phyloP scores from a whole-genome alignment of 805 yeast genomes.

The Pichia thaimueangensis region DNA sequence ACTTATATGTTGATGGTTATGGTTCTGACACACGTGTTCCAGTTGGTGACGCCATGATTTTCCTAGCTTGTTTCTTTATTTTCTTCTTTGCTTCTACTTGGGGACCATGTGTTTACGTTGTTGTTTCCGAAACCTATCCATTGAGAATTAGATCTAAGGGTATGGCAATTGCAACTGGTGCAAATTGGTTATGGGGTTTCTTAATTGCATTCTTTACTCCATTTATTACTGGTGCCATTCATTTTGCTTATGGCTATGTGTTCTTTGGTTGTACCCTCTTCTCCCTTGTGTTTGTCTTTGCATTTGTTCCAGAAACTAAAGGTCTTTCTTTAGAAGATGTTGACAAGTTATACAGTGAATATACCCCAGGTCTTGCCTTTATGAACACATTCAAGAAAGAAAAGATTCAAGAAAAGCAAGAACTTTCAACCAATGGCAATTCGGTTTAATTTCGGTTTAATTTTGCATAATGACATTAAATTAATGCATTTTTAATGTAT shows the following conservation, averaged over 20 bases:
- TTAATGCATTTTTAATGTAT: no score
- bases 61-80: slow-evolving; percentile 57
- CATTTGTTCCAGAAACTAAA: slow-evolving; percentile 49
- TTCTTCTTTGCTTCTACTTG: slow-evolving; percentile 68
- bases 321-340: slow-evolving; percentile 53
- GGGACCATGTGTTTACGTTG: slow-evolving; percentile 66
- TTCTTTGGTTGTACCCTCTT: slow-evolving; percentile 51
- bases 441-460: background rate
- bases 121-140: slow-evolving; percentile 65
- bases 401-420: slow-evolving; percentile 3
- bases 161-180: slow-evolving; percentile 59
- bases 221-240: slow-evolving; percentile 46
- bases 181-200: slow-evolving; percentile 61
- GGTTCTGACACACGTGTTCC: slow-evolving; percentile 38
- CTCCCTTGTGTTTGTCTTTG: slow-evolving; percentile 47
- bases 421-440: background rate
- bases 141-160: slow-evolving; percentile 56
- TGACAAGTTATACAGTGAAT: slow-evolving; percentile 40
- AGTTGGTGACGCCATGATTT: slow-evolving; percentile 59
- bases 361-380: slow-evolving; percentile 31
- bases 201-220: slow-evolving; percentile 54
- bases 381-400: slow-evolving; percentile 21
- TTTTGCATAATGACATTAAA: background rate
- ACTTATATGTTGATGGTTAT: slow-evolving; percentile 36
- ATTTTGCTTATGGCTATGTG: slow-evolving; percentile 52